These are phyloP conservation scores for Stentor roeselii DNA, from an alignment of 73 alveolate species.

Conservation along the genomic window DNA sequence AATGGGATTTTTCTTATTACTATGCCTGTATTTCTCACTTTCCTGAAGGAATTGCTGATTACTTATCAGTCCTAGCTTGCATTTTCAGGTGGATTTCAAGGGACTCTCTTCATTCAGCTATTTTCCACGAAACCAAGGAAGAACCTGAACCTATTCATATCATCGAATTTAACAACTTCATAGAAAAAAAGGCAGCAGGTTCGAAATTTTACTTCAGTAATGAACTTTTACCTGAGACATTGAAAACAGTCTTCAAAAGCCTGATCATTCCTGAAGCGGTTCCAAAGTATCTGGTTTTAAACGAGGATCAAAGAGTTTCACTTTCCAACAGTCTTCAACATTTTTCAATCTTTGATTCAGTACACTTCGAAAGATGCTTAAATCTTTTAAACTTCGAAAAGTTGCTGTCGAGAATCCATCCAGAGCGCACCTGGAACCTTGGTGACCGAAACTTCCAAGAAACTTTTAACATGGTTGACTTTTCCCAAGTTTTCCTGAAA, in stretches of 20 bases:
- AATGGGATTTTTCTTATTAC: slow-evolving; percentile 19
- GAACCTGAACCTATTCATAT: neutral
- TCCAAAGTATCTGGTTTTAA: neutral
- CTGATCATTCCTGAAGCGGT: neutral
- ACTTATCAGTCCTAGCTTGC: neutral
- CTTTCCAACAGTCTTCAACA: slow-evolving; percentile 30
- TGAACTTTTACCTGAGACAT: neutral
- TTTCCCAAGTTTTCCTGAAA: slow-evolving; percentile 55
- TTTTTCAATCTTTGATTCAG: slow-evolving; percentile 38
- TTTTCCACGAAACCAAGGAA: neutral
- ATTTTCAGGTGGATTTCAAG: neutral
- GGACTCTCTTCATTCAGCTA: neutral
- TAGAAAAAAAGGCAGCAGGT: neutral
- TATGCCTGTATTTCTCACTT: neutral
- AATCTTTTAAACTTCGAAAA: slow-evolving; percentile 36
- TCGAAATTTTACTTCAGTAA: neutral
- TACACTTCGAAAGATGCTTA: slow-evolving; percentile 36
- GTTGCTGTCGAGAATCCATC: slow-evolving; percentile 62
- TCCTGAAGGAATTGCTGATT: neutral
- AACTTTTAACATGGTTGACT: slow-evolving; percentile 43
- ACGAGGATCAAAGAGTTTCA: slow-evolving; percentile 38
- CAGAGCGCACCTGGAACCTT: slow-evolving; percentile 69
- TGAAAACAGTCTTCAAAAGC: too few relatives aligned
- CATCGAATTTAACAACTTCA: neutral
- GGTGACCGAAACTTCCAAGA: slow-evolving; percentile 74